phyloP scores from a whole-genome alignment of 257 asterid genomes.

The Gentiana straminea region DNA sequence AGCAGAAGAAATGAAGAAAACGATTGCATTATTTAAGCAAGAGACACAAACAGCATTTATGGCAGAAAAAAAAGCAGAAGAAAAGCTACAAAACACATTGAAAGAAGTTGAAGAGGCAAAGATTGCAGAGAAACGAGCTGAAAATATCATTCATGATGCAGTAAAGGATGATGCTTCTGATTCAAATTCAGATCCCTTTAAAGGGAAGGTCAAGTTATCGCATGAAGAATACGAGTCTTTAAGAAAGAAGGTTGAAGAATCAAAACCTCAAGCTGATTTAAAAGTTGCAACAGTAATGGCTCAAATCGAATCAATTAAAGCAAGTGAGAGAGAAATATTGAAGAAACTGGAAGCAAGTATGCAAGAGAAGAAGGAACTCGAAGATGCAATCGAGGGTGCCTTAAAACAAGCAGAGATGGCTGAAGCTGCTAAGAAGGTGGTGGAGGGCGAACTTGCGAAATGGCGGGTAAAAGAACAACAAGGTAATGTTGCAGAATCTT shows the following conservation, averaged over 20 bases:
- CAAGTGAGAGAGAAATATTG: constrained; percentile 4
- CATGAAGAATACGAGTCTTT: constrained; percentile 16
- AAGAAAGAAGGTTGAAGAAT: constrained; percentile 12
- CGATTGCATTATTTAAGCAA: constrained; percentile 20
- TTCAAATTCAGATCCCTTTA: constrained; percentile 1
- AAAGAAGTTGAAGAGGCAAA: constrained; percentile 45
- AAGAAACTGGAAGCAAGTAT: constrained; percentile 11
- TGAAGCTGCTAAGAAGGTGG: constrained; percentile 16
- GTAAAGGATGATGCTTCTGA: constrained; percentile 13
- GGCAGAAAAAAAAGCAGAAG: constrained; percentile 36
- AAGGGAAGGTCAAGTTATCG: constrained; percentile 19
- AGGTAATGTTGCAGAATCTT: constrained; percentile 2
- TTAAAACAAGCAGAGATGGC: constrained; percentile 18
- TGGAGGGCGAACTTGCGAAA: constrained; percentile 14
- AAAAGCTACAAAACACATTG: constrained; percentile 31
- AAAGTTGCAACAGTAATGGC: constrained; percentile 34
- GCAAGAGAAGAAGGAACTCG: constrained; percentile 10
- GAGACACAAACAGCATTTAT: constrained; percentile 39
- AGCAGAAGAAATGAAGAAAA: constrained; percentile 33
- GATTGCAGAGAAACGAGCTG: constrained; percentile 42
- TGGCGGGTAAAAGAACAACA: constrained; percentile 10
- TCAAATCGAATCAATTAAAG: constrained; percentile 21
- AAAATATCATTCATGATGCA: constrained; percentile 27
- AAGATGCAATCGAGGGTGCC: constrained; percentile 18
- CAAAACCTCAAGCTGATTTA: constrained; percentile 21